Conservation (phyloP, 176 grass and related monocot species). For the Oryza punctata region DNA sequence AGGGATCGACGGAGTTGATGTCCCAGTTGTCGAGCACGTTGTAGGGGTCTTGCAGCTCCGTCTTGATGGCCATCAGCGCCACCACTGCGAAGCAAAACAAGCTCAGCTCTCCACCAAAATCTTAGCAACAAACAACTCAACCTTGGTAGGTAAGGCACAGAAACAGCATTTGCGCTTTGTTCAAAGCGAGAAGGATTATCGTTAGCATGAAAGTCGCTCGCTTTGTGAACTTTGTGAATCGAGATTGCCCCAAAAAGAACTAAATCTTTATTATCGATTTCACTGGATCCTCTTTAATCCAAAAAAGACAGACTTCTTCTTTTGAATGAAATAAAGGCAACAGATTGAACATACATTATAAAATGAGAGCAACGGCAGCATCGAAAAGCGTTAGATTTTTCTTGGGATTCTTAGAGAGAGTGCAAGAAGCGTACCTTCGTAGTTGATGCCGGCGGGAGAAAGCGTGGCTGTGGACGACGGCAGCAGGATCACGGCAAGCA, state of each 20-base stretch:
- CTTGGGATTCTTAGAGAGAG: neutral
- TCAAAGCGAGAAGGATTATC: too few relatives aligned
- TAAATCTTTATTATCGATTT: neutral
- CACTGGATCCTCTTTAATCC: neutral
- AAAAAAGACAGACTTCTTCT: neutral
- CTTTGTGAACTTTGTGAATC: slow-evolving; percentile 12
- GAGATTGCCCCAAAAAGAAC: neutral
- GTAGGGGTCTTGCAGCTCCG: slow-evolving; percentile 70
- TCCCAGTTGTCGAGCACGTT: slow-evolving; percentile 97
- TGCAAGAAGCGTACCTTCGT: slow-evolving; percentile 44
- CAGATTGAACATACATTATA: neutral
- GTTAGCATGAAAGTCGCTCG: neutral
- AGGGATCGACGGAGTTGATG: slow-evolving; percentile 95
- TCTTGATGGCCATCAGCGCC: slow-evolving; percentile 90
- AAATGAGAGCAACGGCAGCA: neutral
- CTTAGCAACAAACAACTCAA: slow-evolving; percentile 4
- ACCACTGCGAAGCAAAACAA: slow-evolving; percentile 56
- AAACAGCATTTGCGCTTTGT: slow-evolving; percentile 12
- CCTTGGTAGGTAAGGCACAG: neutral
- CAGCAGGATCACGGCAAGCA: slow-evolving; percentile 30
- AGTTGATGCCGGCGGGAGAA: slow-evolving; percentile 70
- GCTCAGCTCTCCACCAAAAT: slow-evolving; percentile 29
- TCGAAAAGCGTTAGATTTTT: neutral
- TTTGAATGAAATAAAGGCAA: neutral
- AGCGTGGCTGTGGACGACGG: slow-evolving; percentile 49